These are phyloP conservation scores for Neonothopanus nambi DNA, from an alignment of 1,284 basidiomycete species.

Conservation along the genomic window DNA sequence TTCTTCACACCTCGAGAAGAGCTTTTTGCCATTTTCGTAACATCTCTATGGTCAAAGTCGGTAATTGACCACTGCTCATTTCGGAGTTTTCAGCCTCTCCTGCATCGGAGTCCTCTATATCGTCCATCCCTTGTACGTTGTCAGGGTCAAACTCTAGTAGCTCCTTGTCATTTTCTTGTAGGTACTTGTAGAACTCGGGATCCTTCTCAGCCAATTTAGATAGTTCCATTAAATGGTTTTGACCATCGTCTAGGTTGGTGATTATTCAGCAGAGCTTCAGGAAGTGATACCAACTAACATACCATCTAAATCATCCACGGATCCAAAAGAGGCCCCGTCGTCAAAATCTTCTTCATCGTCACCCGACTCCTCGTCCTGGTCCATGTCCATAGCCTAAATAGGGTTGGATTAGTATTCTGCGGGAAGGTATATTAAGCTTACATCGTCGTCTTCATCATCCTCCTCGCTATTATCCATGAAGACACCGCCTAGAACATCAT, in stretches of 20 bases:
- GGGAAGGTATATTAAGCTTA: constrained; percentile 9
- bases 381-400: too few relatives aligned
- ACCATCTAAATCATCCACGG: constrained; percentile 78
- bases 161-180: constrained; percentile 93
- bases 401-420: too few relatives aligned
- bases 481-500: constrained; percentile 76
- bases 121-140: constrained; percentile 33
- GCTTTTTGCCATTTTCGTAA: constrained; percentile 87
- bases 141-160: constrained; percentile 76
- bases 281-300: constrained; percentile 13
- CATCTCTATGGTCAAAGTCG: constrained; percentile 74
- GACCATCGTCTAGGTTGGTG: constrained; percentile 59
- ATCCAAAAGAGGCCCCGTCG: constrained; percentile 73
- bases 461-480: constrained; percentile 72
- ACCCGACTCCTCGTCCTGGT: constrained; percentile 31
- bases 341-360: constrained; percentile 45
- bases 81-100: constrained; percentile 47
- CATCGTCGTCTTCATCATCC: constrained; percentile 45
- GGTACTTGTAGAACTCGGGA: constrained; percentile 97
- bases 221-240: constrained; percentile 78
- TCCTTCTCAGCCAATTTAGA: constrained; percentile 92
- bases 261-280: background rate
- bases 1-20: constrained; percentile 72
- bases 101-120: constrained; percentile 30
- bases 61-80: constrained; percentile 46